Percentiles rank a stretch among this genome's conserved stretches.
Conservation (phyloP, 164 flowering plant genomes). For the Sextonia rubra region DNA sequence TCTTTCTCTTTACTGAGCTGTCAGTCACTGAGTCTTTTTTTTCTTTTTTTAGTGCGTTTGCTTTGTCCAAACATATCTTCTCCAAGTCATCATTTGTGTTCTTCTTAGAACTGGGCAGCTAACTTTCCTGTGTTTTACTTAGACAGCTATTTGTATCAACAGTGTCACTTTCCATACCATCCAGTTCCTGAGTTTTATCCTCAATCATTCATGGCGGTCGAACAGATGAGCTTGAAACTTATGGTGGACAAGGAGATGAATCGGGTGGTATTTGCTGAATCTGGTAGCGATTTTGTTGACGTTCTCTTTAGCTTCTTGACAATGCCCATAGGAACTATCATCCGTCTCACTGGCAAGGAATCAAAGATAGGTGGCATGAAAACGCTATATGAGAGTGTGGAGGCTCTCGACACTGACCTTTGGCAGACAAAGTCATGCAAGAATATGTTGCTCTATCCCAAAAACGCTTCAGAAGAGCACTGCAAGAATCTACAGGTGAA, state of each 20-base stretch:
- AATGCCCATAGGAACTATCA: background rate
- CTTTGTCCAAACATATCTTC: no score
- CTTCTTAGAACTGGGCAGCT: no score
- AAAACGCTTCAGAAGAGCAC: background rate
- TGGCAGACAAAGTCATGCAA: background rate
- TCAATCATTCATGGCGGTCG: background rate
- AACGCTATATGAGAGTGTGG: conserved; percentile 3
- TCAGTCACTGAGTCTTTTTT: no score
- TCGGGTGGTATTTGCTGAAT: conserved; percentile 7
- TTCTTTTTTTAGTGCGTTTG: no score
- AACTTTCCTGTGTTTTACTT: no score
- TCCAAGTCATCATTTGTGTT: no score
- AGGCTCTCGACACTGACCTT: background rate
- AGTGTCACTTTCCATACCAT: no score
- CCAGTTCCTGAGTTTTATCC: no score
- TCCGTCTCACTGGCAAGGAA: background rate
- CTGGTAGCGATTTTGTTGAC: conserved; percentile 11
- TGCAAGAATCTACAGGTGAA: background rate
- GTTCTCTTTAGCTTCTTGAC: conserved; percentile 17
- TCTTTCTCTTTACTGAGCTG: no score
- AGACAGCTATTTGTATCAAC: no score
- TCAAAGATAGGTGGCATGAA: conserved; percentile 6
- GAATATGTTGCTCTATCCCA: conserved; percentile 3
- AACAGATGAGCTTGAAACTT: conserved; percentile 9
- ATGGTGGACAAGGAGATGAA: conserved; percentile 15